Base-by-base conservation (phyloP, 2,329 filamentous ascomycete species). In the Aureobasidium sp. region DNA sequence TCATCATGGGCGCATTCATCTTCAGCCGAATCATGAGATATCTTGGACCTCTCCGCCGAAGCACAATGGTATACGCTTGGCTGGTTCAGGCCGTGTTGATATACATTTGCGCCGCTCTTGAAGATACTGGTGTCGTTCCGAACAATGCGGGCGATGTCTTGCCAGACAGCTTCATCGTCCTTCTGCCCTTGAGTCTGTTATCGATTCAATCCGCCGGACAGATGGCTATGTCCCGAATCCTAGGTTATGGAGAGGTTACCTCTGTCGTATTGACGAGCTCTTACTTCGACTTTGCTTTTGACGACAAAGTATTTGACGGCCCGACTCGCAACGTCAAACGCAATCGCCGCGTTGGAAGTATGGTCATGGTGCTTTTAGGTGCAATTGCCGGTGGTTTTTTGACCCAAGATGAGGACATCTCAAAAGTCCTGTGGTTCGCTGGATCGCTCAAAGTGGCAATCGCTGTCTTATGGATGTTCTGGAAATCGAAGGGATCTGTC, bases 181-280 rank as follows among this genome's bases (percentile, higher is more conserved):
- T 88, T 10, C 75, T 88, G 0, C 88, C 89, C 0, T 80, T 92
- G 48, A 84, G 82, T 0, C 75, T 90, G 8, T 79, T 91, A 6
- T 87, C 88, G 1, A 90, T 93, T 68, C 89, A 93, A 75, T 86
- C 85, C 65, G 87, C 86, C 60, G 90, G 89, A 0, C 89, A 93
- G 71, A 88, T 89, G 1, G 85, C 91, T n/a, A 83, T 84, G 0
- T 90, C 86, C 67, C 77, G 89, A 4, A 85, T 87, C 0, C 73
- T 93, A 63, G 82, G 85, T 67, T 87, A 86, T 69, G 85, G 85
- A 62, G 84, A 85, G 2, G 75, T 93, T 21, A 91, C 89, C 0
- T 90, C 87, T 64, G 89, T 91, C 16, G 90, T 92, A 3, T 74
- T 94, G 63, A 93, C 90, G 1, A 91, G 87, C 70, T 85, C 90